Conservation (phyloP, 192 early-diverging fungal species). For the Pilobolus umbonatus region DNA sequence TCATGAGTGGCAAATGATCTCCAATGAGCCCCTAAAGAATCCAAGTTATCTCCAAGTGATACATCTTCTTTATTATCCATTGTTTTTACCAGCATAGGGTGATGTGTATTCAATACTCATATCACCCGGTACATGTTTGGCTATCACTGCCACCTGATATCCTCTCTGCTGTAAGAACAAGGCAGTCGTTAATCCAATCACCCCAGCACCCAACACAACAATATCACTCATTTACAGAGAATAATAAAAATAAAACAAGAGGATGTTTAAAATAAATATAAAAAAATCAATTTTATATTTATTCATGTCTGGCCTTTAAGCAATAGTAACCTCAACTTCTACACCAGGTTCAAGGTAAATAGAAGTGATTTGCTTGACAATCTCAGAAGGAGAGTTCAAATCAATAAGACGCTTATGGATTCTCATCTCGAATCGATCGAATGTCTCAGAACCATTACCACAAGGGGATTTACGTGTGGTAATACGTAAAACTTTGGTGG, state of each 20-base stretch:
- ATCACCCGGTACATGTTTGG: slow-evolving; percentile 37
- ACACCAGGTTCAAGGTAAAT: slow-evolving; percentile 95
- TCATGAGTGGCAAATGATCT: slow-evolving; percentile 39
- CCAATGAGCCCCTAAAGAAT: slow-evolving; percentile 53
- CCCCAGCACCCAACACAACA: slow-evolving; percentile 53
- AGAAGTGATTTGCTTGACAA: slow-evolving; percentile 99
- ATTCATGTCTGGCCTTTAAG: no score
- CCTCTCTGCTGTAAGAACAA: slow-evolving; percentile 43
- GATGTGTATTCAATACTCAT: slow-evolving; percentile 47
- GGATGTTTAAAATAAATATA: no score
- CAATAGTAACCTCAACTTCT: slow-evolving; percentile 94
- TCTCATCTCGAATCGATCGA: slow-evolving; percentile 97
- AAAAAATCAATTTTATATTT: no score
- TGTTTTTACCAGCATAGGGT: slow-evolving; percentile 31
- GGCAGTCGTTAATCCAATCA: slow-evolving; percentile 59
- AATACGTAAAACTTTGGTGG: slow-evolving; percentile 97
- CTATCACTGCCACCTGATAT: slow-evolving; percentile 46
- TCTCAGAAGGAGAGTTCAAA: slow-evolving; percentile 98
- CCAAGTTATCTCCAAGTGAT: no score
- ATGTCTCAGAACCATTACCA: slow-evolving; percentile 99
- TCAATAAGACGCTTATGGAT: slow-evolving; percentile 99
- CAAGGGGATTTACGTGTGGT: slow-evolving; percentile 99
- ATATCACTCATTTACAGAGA: no score
- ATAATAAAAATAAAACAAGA: no score
- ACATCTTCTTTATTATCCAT: background rate